A percentile compares a stretch with the other conserved stretches of the same genome.
Conservation (phyloP, 2,329 filamentous ascomycete genomes). For the Microdochium trichocladiopsis region DNA sequence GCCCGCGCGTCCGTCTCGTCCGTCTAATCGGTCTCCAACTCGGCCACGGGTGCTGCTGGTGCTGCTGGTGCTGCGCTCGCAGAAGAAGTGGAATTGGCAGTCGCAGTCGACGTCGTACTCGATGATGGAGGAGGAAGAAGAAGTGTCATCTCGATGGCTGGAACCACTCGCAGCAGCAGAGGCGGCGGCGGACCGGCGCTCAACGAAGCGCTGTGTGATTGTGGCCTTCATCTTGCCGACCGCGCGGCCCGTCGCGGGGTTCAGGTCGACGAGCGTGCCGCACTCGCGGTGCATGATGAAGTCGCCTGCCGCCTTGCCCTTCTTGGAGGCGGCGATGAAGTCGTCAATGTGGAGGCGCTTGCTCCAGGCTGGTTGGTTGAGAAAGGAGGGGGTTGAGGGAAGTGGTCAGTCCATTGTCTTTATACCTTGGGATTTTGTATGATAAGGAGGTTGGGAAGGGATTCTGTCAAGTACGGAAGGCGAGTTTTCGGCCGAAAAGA, state of each 20-base stretch:
- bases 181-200: no score
- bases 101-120: conserved; percentile 43
- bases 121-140: conserved; percentile 3
- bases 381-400: no score
- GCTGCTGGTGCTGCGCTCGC: conserved; percentile 17
- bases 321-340: conserved; percentile 42
- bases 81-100: conserved; percentile 42
- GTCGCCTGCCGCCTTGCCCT: conserved; percentile 40
- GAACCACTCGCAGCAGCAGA: no score
- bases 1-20: no score
- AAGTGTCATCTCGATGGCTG: no score
- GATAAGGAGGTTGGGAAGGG: background rate
- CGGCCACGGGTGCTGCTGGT: background rate
- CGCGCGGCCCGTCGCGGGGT: conserved; percentile 27
- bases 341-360: conserved; percentile 31
- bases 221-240: conserved; percentile 48
- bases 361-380: conserved; percentile 32
- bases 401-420: no score
- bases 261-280: conserved; percentile 38
- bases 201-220: conserved; percentile 41
- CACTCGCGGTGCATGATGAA: conserved; percentile 52
- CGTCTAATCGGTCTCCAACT: no score
- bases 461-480: background rate
- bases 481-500: background rate
- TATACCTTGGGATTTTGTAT: background rate